These are phyloP conservation scores for Chalara sp. DNA, from an alignment of 2,329 filamentous ascomycete species.

Conservation along the genomic window DNA sequence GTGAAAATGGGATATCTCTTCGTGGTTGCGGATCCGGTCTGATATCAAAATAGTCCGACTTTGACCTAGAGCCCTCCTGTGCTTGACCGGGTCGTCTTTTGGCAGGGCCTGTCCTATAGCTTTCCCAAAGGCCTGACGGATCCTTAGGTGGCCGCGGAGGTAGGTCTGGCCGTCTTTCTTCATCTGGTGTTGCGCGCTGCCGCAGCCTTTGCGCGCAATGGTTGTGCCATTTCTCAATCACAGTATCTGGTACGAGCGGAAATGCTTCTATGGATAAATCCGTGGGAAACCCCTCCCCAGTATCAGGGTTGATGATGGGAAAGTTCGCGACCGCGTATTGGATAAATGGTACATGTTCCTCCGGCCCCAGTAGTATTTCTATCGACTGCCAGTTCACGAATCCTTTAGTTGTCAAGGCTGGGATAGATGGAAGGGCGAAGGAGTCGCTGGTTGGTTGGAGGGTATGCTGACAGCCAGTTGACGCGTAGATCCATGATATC, in stretches of 20 bases:
- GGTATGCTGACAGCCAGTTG: constrained; percentile 82
- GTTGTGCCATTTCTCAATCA: constrained; percentile 84
- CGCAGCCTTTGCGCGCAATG: constrained; percentile 65
- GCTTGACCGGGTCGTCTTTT: too few relatives aligned
- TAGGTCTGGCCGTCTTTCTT: constrained; percentile 20
- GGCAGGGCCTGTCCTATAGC: too few relatives aligned
- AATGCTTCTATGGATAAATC: constrained; percentile 57
- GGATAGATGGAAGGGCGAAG: constrained; percentile 70
- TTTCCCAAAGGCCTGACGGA: constrained; percentile 18
- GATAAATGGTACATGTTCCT: constrained; percentile 79
- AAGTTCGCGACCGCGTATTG: constrained; percentile 75
- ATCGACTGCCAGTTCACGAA: constrained; percentile 94
- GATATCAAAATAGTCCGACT: constrained; percentile 13
- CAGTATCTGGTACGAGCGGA: constrained; percentile 64
- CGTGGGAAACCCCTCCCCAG: constrained; percentile 59
- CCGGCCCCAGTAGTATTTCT: constrained; percentile 78
- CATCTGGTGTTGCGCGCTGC: constrained; percentile 42
- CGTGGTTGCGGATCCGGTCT: constrained; percentile 3
- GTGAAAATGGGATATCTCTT: constrained; percentile 16
- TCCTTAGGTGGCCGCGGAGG: constrained; percentile 17
- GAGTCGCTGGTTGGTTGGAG: constrained; percentile 66
- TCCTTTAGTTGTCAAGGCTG: constrained; percentile 73
- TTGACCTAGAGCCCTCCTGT: too few relatives aligned
- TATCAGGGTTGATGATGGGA: constrained; percentile 67
- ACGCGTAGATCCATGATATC: constrained; percentile 88